Percentiles rank a stretch among this genome's conserved stretches.
These are phyloP conservation scores for Irpex sp. DNA, from an alignment of 1,284 basidiomycete species.

Conservation along the genomic window DNA sequence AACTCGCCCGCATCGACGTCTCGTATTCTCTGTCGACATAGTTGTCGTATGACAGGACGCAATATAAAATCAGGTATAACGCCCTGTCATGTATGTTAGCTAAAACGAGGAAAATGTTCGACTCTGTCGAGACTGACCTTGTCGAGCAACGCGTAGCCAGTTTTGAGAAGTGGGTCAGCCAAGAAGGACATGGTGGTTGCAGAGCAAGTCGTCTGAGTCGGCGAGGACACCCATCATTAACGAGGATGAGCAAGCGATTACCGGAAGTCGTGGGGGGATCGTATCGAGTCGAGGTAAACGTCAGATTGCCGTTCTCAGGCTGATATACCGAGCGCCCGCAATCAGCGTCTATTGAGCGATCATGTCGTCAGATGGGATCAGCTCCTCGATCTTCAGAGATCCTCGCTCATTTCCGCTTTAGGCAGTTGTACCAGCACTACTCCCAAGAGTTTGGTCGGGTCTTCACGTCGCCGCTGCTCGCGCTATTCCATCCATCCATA, in stretches of 20 bases:
- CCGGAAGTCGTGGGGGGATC: conserved; percentile 6
- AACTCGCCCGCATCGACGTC: conserved; percentile 60
- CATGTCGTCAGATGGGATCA: no score
- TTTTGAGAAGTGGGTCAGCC: conserved; percentile 10
- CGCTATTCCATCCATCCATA: no score
- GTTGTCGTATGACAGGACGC: conserved; percentile 51
- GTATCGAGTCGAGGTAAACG: conserved; percentile 22
- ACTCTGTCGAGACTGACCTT: conserved; percentile 14
- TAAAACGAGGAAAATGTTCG: neutral
- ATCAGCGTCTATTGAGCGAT: no score
- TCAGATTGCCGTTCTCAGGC: neutral
- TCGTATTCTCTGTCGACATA: conserved; percentile 55
- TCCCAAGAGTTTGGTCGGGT: no score
- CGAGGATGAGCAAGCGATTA: neutral
- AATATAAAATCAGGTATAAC: conserved; percentile 59
- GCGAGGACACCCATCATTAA: conserved; percentile 19
- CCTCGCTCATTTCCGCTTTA: no score
- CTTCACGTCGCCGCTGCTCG: no score
- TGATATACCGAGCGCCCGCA: no score
- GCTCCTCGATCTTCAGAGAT: no score
- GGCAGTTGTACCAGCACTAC: no score
- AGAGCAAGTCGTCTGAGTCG: conserved; percentile 12
- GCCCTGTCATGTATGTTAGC: conserved; percentile 30
- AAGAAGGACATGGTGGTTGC: conserved; percentile 8
- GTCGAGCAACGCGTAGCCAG: conserved; percentile 25